Evolutionary conservation across 176 grass and related monocot genomes (phyloP).

Genomic region (Avena sativa): DNA sequence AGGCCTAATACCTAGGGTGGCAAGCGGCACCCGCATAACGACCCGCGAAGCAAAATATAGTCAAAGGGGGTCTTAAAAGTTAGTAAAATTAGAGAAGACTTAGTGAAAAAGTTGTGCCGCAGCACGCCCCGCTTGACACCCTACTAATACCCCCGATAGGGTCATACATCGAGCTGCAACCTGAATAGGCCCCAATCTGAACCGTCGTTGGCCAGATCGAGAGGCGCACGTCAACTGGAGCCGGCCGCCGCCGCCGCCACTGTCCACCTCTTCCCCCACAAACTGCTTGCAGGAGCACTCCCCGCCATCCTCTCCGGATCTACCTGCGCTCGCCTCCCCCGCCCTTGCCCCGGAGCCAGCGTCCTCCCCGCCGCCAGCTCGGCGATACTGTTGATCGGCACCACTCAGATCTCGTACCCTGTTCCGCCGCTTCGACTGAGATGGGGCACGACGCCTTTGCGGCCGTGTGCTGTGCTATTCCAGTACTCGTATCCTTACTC

Average conservation of each 20-base stretch:
- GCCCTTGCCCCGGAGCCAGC: background rate
- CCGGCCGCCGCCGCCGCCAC: background rate
- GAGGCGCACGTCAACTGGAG: background rate
- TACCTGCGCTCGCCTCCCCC: background rate
- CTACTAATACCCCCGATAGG: no score
- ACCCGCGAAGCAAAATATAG: no score
- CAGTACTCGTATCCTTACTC: conserved; percentile 55
- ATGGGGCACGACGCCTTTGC: conserved; percentile 33
- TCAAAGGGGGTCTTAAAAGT: no score
- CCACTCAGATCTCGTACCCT: background rate
- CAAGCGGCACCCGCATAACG: no score
- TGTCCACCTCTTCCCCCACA: background rate
- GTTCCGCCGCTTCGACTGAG: background rate
- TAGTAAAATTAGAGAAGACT: no score
- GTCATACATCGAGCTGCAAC: no score
- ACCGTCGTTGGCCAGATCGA: background rate
- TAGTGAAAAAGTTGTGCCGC: no score
- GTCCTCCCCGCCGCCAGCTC: background rate
- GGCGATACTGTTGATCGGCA: background rate
- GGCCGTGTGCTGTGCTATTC: conserved; percentile 17
- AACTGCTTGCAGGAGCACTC: background rate
- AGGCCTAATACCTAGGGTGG: no score
- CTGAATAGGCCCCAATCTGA: background rate
- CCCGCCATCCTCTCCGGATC: background rate
- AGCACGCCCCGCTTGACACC: no score